Percentiles rank a stretch among this genome's conserved stretches.
These are phyloP conservation scores for Moringa oleifera DNA, from an alignment of 345 rosid species.

Conservation along the genomic window DNA sequence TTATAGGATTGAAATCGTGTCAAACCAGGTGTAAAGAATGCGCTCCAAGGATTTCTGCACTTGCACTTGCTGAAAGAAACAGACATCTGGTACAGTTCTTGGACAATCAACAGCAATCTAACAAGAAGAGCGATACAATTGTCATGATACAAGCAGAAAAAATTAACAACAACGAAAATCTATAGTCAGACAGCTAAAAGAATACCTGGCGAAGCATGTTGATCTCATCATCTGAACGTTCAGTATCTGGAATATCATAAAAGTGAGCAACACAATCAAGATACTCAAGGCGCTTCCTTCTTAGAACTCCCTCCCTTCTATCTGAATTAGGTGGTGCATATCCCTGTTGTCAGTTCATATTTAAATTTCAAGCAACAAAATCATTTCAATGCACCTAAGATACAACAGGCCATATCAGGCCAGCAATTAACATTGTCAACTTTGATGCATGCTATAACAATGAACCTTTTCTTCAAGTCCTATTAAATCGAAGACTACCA, in stretches of 20 bases:
- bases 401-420: background rate
- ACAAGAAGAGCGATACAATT: constrained; percentile 9
- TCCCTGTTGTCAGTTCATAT: constrained; percentile 98
- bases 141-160: constrained; percentile 9
- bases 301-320: constrained; percentile 90
- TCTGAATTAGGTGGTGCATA: constrained; percentile 99
- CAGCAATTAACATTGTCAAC: background rate
- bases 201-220: constrained; percentile 96
- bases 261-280: constrained; percentile 91
- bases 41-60: constrained; percentile 98
- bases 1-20: constrained; percentile 8
- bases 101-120: constrained; percentile 99
- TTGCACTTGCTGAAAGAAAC: constrained; percentile 90
- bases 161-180: constrained; percentile 5
- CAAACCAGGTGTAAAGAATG: constrained; percentile 94
- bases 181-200: constrained; percentile 5
- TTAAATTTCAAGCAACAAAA: constrained; percentile 36
- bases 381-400: background rate
- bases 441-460: constrained; percentile 4
- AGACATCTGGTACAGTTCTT: constrained; percentile 92
- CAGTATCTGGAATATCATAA: constrained; percentile 93
- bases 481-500: background rate
- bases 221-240: constrained; percentile 95
- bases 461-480: background rate
- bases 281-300: constrained; percentile 89